Base-by-base conservation (phyloP, 78 protist species). In the Diacronema lutheri region DNA sequence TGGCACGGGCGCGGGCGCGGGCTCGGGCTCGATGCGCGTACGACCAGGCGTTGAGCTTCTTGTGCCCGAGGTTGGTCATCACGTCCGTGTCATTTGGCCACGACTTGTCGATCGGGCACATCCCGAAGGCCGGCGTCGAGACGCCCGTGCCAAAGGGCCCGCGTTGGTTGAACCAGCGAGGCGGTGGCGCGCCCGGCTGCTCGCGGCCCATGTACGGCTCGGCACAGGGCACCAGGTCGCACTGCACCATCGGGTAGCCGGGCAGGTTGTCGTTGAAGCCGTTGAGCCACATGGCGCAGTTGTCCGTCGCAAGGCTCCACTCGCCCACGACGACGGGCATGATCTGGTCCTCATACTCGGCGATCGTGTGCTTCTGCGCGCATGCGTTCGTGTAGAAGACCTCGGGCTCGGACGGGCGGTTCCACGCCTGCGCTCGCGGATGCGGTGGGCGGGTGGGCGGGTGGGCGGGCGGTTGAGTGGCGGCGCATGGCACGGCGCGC, bases 231-330 rank as follows among this genome's bases (percentile, higher is more conserved):
- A 7, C 23, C 35, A 1, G 0, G 58, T 14, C 79, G 38, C 79
- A 71, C 33, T 38, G 37, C 19, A 38, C 58, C 33, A 38, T 71
- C 23, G 79, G 79, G 35, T 10, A 71, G 57, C 79, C 79, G 25
- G 57, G 57, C n/a, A 21, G 19, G 58, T 71, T 71, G 79, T 71
- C 79, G 79, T 71, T 10, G 79, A 71, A 71, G 31, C 79, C 79
- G 57, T 71, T 71, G 58, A 71, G 79, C 79, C 79, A 71, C 79
- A 71, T 71, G 58, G 4, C 5, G 79, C 79, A 71, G 23, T 41
- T 71, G 79, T 71, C 79, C 23, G 58, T 71, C 25, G 79, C 79
- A 33, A 71, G 79, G 11, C 58, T 41, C 58, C 57, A 71, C 57
- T 71, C 79, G 57, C 79, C 55, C 21, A 41, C 58, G 57, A 71